Percentiles rank a stretch among this genome's conserved stretches.
Conservation (phyloP, 2,329 filamentous ascomycete genomes). For the Arthroderma uncinatum region DNA sequence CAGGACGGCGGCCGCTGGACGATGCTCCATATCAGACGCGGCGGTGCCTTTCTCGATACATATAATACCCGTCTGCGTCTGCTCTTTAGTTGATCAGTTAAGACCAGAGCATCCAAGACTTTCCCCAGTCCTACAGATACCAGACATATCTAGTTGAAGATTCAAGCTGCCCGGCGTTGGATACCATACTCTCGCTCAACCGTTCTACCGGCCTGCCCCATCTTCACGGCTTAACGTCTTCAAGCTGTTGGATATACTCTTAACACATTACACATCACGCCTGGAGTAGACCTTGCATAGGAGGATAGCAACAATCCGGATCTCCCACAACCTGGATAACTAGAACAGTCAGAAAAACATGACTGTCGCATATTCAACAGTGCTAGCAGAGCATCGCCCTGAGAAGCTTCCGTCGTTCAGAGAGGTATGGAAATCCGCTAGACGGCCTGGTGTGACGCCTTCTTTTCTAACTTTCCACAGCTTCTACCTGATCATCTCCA, state of each 20-base stretch:
- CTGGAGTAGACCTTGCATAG: no score
- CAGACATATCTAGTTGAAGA: not conserved
- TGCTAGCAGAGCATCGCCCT: constrained; percentile 4
- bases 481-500: constrained; percentile 14
- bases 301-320: no score
- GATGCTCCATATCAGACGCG: not conserved
- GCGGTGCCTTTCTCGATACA: not conserved
- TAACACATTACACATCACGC: not conserved
- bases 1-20: not conserved
- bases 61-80: constrained; percentile 2
- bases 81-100: not conserved
- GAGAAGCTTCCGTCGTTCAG: constrained; percentile 13
- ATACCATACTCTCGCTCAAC: not conserved
- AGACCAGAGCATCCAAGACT: not conserved
- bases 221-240: not conserved
- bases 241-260: not conserved
- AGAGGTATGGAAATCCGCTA: constrained; percentile 8
- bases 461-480: constrained; percentile 8
- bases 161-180: not conserved
- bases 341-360: constrained; percentile 9
- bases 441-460: not conserved
- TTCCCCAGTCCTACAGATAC: not conserved
- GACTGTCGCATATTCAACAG: constrained; percentile 11
- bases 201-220: not conserved
- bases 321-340: no score